Base-by-base conservation (phyloP, 2,329 filamentous ascomycete species). In the Corinectria fuckeliana region DNA sequence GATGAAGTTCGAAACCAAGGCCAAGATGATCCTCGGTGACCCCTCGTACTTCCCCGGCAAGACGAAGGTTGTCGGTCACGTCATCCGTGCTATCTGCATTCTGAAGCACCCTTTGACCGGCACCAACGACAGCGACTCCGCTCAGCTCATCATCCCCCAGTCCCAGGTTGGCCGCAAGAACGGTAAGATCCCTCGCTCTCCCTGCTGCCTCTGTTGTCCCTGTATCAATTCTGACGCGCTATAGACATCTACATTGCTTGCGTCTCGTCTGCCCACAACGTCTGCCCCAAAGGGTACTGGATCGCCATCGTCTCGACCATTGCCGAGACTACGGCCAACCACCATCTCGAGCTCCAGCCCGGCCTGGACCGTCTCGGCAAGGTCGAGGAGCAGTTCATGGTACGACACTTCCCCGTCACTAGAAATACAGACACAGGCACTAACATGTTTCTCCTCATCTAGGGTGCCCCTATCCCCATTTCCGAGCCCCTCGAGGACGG, bases 261-360 rank as follows among this genome's bases (percentile, higher is more conserved):
- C 76, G 93, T 99, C 60, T 97, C 93, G 1, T 92, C 92, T 36
- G 92, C 93, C 34, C 96, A 99, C 83, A 98, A 96, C 72, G 96
- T 99, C 70, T 98, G 94, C 82, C 95, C 96, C 72, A 96, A 97
- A 86, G 94, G 94, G 62, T 98, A 97, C 87, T 99, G 96, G 84
- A 92, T 99, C 70, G 95, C 95, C 71, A 99, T 98, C 62, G 94
- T 99, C 66, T 97, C 93, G 47, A 99, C 95, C 60, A 97, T 99
- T 74, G 92, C 95, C 65, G 96, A 99, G 83, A 89, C 88, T 42
- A 82, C 88, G 62, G 89, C 91, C 66, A 98, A 99, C 85, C 93
- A 97, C 80, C 95, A 99, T 79, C 83, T 97, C 58, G 95, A 99
- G 82, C 88, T 99, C 41, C 88, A 95, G 79, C 88, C 93, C 26